phyloP scores from a whole-genome alignment of 2,329 filamentous ascomycete species.

The Botrytis elliptica region DNA sequence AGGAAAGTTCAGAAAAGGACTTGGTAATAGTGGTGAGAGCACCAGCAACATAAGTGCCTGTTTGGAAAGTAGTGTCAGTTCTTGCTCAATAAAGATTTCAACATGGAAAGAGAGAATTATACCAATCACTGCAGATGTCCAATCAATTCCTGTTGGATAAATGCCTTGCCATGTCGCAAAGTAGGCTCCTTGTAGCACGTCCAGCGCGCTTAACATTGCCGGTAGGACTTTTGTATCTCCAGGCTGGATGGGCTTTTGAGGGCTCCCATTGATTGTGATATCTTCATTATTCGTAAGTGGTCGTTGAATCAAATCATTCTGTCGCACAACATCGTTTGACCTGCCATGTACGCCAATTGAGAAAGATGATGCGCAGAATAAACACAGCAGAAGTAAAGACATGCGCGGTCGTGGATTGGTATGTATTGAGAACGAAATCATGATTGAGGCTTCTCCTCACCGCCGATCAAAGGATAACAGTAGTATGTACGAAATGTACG shows the following conservation, averaged over 20 bases:
- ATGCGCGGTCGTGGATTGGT: conserved; percentile 4
- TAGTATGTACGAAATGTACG: neutral
- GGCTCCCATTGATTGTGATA: neutral
- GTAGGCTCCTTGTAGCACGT: conserved; percentile 74
- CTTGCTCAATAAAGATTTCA: neutral
- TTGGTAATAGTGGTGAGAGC: conserved; percentile 69
- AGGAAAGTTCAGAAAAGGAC: conserved; percentile 49
- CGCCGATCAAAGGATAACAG: neutral
- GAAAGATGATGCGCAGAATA: conserved; percentile 3
- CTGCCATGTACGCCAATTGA: conserved; percentile 14
- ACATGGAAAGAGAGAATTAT: neutral
- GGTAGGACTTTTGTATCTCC: conserved; percentile 26
- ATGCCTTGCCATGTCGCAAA: conserved; percentile 75
- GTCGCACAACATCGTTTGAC: conserved; percentile 7
- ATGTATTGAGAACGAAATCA: neutral
- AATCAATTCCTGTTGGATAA: conserved; percentile 87
- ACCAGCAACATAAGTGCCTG: conserved; percentile 69
- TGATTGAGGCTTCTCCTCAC: neutral
- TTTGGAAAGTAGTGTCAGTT: conserved; percentile 40
- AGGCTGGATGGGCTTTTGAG: conserved; percentile 7
- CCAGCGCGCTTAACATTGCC: conserved; percentile 57
- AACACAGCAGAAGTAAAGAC: conserved; percentile 1
- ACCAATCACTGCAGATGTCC: conserved; percentile 78
- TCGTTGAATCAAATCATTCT: conserved; percentile 9
- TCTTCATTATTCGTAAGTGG: conserved; percentile 13